Conservation (phyloP, 371 early-diverging fungal species). For the Vittaforma corneae region DNA sequence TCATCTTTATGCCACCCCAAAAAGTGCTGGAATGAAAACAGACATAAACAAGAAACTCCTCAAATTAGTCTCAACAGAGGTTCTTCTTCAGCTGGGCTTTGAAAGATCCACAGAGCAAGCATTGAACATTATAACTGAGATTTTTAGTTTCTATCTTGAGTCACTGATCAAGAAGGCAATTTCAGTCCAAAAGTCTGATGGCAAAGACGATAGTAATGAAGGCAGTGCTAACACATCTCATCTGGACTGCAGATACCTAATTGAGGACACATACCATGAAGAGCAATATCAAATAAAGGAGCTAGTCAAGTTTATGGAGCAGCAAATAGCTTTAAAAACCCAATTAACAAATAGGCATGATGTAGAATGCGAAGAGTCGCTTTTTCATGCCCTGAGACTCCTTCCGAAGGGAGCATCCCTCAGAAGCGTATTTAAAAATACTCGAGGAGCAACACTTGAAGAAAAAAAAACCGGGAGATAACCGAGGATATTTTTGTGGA, state of each 20-base stretch:
- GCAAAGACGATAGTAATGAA: not conserved
- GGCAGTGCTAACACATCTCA: not conserved
- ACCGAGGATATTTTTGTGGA: not conserved
- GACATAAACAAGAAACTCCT: conserved; percentile 41
- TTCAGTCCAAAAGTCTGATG: not conserved
- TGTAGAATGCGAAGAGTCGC: too few relatives aligned
- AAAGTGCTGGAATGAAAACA: conserved; percentile 46
- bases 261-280: not conserved
- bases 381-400: conserved; percentile 5
- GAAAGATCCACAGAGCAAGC: conserved; percentile 45
- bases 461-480: conserved; percentile 5
- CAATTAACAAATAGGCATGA: not conserved
- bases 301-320: conserved; percentile 12
- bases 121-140: conserved; percentile 40
- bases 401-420: conserved; percentile 3
- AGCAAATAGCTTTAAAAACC: conserved; percentile 5
- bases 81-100: conserved; percentile 49
- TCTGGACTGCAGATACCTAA: not conserved
- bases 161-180: not conserved
- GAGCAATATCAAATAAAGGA: conserved; percentile 11
- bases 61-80: conserved; percentile 33
- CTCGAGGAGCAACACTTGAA: not conserved
- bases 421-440: not conserved
- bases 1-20: too few relatives aligned
- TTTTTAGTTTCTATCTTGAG: conserved; percentile 39